Base-by-base conservation (phyloP, 1,284 basidiomycete species). In the Ustilago bromivora region DNA sequence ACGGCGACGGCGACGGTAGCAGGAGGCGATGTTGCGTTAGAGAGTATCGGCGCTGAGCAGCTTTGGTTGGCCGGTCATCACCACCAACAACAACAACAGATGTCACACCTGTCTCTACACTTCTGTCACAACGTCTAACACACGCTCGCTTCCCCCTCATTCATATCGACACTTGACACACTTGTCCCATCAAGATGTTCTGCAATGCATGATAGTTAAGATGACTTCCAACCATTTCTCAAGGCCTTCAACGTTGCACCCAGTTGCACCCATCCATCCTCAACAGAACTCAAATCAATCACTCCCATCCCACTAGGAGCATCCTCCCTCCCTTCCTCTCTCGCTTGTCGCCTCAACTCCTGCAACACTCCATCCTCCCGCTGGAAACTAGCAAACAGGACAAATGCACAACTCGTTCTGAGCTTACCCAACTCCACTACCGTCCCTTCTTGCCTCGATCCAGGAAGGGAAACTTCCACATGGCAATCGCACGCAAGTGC, bases 401-500 rank as follows among this genome's bases (percentile, higher is more conserved):
- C 76, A 40, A 78, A 32, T 1, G 55, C 61, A 38, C 59, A 61
- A 28, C 59, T 61, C 13, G 61, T 38, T 4, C 65, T 47, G 46
- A 78, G 62, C 64, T 66, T 70, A 12, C 15, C 56, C 49, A 78
- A 40, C 47, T 78, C 67, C 11, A 23, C 41, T 17, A 69, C 34
- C 8, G 71, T 71, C 0, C 13, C 32, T 1, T 4, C 34, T 19
- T 77, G 66, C 15, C 32, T 43, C 2, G 43, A 40, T 0, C 34
- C 51, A 11, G 61, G 58, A 0, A 74, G 53, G 3, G 57, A 28
- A 4, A 78, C n/a, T 19, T 78, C 71, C 56, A 71, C 57, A 19
- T 78, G 76, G 35, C 71, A 74, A 56, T 78, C 76, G 57, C 76
- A 78, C 0, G 76, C 66, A 2, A 78, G 59, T 1, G 76, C 76